Base-by-base conservation (phyloP, 2,329 filamentous ascomycete species). In the Geosmithia putterillii region DNA sequence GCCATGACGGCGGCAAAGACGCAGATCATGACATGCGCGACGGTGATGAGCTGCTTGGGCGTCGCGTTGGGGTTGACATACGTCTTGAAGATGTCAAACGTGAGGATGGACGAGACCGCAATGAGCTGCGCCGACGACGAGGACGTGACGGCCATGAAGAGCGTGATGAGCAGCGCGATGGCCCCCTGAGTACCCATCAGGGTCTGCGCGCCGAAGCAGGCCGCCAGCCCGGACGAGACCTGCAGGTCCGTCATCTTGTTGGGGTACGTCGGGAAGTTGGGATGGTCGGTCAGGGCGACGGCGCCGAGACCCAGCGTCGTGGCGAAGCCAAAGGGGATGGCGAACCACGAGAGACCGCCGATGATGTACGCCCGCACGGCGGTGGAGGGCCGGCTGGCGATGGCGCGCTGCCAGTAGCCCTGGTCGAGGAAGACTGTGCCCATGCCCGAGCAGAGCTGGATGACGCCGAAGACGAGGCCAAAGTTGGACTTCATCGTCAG, bases 91-190 rank as follows among this genome's bases (percentile, higher is more conserved):
- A 92, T 73, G 56, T 94, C 87, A 58, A 92, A 94, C 0, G 87
- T 94, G 62, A 82, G 58, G 61, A 94, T 94, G 8, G 83, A 88
- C 2, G 84, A 90, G 1, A 94, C 86, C 2, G 88, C 86, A 45
- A 95, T 90, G 6, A 94, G 67, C 58, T 94, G 84, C 0, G 86
- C 82, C 1, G 83, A 89, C 48, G 83, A 84, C 0, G 87, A 84
- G 2, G 79, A 86, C 0, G 88, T 94, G 19, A 94, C 87, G 19
- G 89, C 88, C 79, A 94, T 86, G 67, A 94, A 94, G 43, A 94
- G 73, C 49, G 94, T 79, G 10, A 95, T 65, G 1, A 94, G 71
- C 0, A 85, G 87, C 0, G 79, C 85, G 1, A 80, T 76, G 1
- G 87, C 88, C 40, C 88, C 88, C 3, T 86, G 84, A 51, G 80